Conservation (phyloP, 176 grass and related monocot genomes). For the Oryza glaberrima region DNA sequence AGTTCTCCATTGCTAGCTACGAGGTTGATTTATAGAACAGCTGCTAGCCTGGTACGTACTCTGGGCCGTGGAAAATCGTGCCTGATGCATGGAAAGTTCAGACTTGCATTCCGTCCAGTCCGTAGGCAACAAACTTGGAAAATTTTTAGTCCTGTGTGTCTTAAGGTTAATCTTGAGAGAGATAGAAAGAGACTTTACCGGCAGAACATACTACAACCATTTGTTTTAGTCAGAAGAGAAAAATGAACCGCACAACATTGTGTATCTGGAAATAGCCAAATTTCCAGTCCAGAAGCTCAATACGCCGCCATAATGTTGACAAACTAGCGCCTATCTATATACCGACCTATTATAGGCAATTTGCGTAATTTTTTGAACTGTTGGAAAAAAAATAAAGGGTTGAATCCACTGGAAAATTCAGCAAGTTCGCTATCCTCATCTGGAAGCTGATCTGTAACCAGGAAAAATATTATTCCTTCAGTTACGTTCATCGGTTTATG, state of each 20-base stretch:
- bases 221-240: not conserved
- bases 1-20: not conserved
- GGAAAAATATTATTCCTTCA: not conserved
- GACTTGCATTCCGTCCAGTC: not conserved
- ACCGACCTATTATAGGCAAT: not conserved
- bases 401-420: not conserved
- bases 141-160: not conserved
- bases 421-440: not conserved
- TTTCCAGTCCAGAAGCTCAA: not conserved
- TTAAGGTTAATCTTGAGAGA: no score
- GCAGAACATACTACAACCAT: not conserved
- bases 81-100: slow-evolving; percentile 1
- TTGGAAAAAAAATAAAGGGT: not conserved
- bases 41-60: not conserved
- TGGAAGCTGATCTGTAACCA: not conserved
- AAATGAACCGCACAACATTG: not conserved
- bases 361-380: not conserved
- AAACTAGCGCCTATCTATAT: not conserved
- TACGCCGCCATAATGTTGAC: not conserved
- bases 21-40: slow-evolving; percentile 9
- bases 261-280: not conserved
- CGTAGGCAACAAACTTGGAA: not conserved
- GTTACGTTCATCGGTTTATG: no score
- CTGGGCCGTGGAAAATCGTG: slow-evolving; percentile 15
- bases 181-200: not conserved